Evolutionary conservation across 2,329 filamentous ascomycete species (phyloP), one percentile per base, ranked within the genome.

Genomic region (Thielaviopsis ethacetica): DNA sequence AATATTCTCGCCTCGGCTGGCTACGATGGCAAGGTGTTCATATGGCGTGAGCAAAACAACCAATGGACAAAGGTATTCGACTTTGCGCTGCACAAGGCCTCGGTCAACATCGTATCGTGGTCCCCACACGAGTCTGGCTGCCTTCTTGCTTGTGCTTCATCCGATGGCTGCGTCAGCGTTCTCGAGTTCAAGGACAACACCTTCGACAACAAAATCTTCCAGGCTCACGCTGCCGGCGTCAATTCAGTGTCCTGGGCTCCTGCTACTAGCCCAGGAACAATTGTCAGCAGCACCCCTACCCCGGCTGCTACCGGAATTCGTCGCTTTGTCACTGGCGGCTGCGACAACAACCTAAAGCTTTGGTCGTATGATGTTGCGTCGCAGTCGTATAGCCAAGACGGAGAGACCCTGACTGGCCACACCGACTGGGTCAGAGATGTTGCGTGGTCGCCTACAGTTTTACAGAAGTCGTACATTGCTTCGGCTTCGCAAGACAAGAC

Each of bases 351-450:
- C 61, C 81, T 98, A 69, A 95, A 94, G 79, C 83, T 98, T 64
- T 98, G 93, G 93, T 80, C 84, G 51, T 96, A 83, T 66, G 88
- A 86, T 70, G 65, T 75, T 21, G 75, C 78, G n/a, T 73, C 75
- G 6, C 76, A 83, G 68, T 73, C 71, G 27, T 86, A 84, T 71
- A 81, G 79, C 69, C 75, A 77, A 65, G 82, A 84, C 69, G 70
- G 77, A 24, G 79, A 81, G 63, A 73, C 85, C 12, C 76, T 98
- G 64, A 73, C 78, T 1, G 93, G 93, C 63, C 93, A 98, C 73
- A 81, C 82, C 5, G 93, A 97, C 75, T 98, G 93, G 93, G 93
- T 98, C 59, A 84, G 93, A 63, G 93, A 98, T 71, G 93, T 98
- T 13, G 88, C 91, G 15, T 98, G 93, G 93, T 91, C 87, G 55